phyloP scores from a whole-genome alignment of 164 flowering plant genomes.

The Nelumbo lutea region DNA sequence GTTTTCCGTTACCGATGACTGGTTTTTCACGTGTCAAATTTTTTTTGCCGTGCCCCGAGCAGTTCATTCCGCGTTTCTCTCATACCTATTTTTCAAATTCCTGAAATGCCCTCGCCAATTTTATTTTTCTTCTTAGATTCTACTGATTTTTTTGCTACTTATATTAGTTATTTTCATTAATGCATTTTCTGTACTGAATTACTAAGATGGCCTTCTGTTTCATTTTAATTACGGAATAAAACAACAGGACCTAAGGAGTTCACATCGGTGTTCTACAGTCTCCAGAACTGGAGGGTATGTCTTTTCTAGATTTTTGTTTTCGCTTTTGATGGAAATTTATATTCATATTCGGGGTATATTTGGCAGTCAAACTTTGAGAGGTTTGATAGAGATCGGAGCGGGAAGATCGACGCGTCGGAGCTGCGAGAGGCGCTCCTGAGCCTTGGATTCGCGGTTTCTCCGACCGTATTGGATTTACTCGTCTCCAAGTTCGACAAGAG shows the following conservation, averaged over 20 bases:
- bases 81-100: too few relatives aligned
- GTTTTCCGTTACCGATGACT: too few relatives aligned
- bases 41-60: too few relatives aligned
- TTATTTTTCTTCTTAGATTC: too few relatives aligned
- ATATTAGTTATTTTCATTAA: not conserved
- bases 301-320: not conserved
- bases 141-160: too few relatives aligned
- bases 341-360: not conserved
- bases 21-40: too few relatives aligned
- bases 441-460: conserved; percentile 72
- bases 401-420: conserved; percentile 58
- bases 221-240: not conserved
- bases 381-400: conserved; percentile 76
- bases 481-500: conserved; percentile 69
- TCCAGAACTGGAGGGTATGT: conserved; percentile 87
- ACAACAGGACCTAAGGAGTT: conserved; percentile 87
- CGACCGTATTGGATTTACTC: conserved; percentile 62
- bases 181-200: not conserved
- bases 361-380: conserved; percentile 67
- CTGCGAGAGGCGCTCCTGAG: conserved; percentile 75
- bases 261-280: conserved; percentile 64
- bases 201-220: not conserved
- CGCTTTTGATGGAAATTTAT: not conserved
- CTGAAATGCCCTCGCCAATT: too few relatives aligned
- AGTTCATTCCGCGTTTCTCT: too few relatives aligned